Conservation (phyloP, 169 alveolate genomes). For the Theileria sp. region DNA sequence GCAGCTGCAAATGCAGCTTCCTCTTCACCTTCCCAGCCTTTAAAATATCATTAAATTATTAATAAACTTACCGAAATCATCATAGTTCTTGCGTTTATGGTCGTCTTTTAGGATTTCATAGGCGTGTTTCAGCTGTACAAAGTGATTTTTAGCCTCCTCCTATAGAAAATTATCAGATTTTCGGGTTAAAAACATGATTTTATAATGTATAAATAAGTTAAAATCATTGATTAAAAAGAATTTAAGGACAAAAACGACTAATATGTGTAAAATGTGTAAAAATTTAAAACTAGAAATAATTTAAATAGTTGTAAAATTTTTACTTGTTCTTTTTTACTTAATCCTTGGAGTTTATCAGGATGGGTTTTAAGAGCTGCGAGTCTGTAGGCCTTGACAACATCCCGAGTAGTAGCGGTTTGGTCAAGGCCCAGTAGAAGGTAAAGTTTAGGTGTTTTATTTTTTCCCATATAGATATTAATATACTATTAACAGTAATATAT, state of each 20-base stretch:
- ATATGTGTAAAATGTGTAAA: background rate
- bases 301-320: background rate
- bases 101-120: conserved; percentile 75
- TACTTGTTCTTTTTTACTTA: conserved; percentile 41
- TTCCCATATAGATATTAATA: background rate
- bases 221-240: background rate
- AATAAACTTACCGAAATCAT: conserved; percentile 56
- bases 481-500: background rate
- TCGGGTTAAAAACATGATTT: background rate
- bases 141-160: conserved; percentile 68
- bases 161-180: conserved; percentile 6
- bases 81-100: conserved; percentile 67
- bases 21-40: conserved; percentile 70
- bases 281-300: background rate
- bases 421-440: conserved; percentile 78
- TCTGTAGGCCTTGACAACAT: conserved; percentile 88
- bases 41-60: background rate
- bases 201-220: background rate
- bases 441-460: conserved; percentile 30
- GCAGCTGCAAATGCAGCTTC: conserved; percentile 58
- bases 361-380: conserved; percentile 86
- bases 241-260: background rate
- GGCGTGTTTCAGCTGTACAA: conserved; percentile 73
- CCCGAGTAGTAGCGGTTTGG: conserved; percentile 76
- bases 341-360: conserved; percentile 85